Percentiles rank a stretch among this genome's conserved stretches.
Evolutionary conservation across 2,329 filamentous ascomycete genomes (phyloP).

Genomic region (Neocatenulostroma microsporum): DNA sequence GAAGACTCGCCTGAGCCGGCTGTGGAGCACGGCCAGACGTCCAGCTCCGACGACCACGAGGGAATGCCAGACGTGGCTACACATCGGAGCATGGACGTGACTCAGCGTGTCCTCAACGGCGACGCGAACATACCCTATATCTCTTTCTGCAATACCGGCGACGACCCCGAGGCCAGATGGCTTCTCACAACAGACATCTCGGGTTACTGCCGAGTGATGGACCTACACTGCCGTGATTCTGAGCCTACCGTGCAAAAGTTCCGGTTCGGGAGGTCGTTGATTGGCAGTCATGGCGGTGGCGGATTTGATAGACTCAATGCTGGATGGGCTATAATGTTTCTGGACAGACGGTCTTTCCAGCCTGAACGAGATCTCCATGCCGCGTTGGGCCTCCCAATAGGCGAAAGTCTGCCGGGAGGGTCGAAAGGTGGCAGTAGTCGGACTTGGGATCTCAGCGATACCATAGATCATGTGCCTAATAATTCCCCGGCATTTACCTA

Average conservation of each 20-base stretch:
- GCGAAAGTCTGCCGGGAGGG: constrained; percentile 15
- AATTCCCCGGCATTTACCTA: constrained; percentile 10
- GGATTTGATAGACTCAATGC: constrained; percentile 26
- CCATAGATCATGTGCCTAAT: constrained; percentile 16
- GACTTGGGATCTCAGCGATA: constrained; percentile 27
- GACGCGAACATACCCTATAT: constrained; percentile 50
- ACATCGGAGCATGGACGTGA: constrained; percentile 19
- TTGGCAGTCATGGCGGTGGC: background rate
- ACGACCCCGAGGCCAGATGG: constrained; percentile 49
- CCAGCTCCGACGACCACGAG: constrained; percentile 19
- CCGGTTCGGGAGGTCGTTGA: constrained; percentile 11
- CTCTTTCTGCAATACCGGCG: constrained; percentile 50
- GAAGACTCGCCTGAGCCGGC: constrained; percentile 2
- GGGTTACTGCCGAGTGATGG: constrained; percentile 24
- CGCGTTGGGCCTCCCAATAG: constrained; percentile 20
- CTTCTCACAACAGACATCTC: constrained; percentile 51
- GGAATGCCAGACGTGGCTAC: too few species aligned
- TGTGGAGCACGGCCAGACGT: too few species aligned
- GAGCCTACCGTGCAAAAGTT: constrained; percentile 9
- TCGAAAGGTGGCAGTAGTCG: constrained; percentile 7
- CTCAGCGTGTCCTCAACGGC: constrained; percentile 24
- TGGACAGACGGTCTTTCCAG: constrained; percentile 30
- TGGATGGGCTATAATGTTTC: constrained; percentile 32
- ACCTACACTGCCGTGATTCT: constrained; percentile 15
- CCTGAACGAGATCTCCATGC: constrained; percentile 14